Conservation (phyloP, 2,329 filamentous ascomycete genomes). For the Xylariaceae sp. region DNA sequence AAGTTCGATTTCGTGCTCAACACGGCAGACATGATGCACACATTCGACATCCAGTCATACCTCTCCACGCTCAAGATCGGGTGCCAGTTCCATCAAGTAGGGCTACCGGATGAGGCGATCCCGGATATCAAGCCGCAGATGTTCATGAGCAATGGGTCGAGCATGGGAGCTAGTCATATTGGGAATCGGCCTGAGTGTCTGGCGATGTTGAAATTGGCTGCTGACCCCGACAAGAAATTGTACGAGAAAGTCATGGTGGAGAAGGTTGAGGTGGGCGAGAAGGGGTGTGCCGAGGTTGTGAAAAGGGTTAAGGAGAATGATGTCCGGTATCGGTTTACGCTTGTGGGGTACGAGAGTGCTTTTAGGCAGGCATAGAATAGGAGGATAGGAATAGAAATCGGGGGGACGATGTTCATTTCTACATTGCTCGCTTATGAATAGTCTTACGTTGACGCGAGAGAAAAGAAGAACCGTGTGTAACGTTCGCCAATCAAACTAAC, state of each 20-base stretch:
- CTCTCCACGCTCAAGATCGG: constrained; percentile 49
- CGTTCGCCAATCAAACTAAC: too few species aligned
- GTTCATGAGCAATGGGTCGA: constrained; percentile 39
- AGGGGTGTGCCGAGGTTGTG: constrained; percentile 66
- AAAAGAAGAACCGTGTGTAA: too few species aligned
- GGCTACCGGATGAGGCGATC: constrained; percentile 50
- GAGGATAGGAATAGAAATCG: neutral
- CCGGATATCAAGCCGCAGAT: constrained; percentile 38
- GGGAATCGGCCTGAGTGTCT: constrained; percentile 58
- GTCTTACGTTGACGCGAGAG: too few species aligned
- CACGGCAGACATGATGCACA: constrained; percentile 46
- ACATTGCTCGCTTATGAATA: too few species aligned
- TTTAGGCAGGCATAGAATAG: constrained; percentile 41
- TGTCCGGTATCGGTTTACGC: constrained; percentile 67
- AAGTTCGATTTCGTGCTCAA: constrained; percentile 51
- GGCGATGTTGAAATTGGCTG: constrained; percentile 55
- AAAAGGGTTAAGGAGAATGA: constrained; percentile 66
- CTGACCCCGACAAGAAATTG: constrained; percentile 52
- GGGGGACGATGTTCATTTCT: too few species aligned
- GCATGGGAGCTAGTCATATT: constrained; percentile 50
- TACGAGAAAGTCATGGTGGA: constrained; percentile 47
- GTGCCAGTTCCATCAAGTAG: constrained; percentile 55
- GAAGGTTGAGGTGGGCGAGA: constrained; percentile 60
- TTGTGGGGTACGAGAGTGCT: constrained; percentile 64
- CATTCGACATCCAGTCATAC: constrained; percentile 52